Percentiles rank a stretch among this genome's conserved stretches.
Conservation (phyloP, 345 rosid genomes). For the Draba incana region DNA sequence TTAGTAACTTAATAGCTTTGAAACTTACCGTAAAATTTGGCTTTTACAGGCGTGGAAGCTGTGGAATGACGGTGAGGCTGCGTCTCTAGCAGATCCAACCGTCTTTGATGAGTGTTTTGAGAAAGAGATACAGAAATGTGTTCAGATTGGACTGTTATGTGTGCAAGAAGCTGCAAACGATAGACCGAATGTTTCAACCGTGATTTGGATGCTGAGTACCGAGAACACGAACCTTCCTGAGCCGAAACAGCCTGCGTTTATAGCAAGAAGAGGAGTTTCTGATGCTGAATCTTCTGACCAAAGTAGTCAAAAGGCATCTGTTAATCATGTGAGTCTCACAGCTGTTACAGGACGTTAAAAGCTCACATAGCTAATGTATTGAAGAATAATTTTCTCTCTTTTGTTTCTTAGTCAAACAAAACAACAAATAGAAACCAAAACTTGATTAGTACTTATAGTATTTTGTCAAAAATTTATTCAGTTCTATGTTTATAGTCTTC, state of each 20-base stretch:
- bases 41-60: constrained; percentile 47
- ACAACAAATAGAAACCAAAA: not conserved
- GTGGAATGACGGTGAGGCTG: constrained; percentile 41
- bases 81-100: constrained; percentile 37
- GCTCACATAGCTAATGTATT: constrained; percentile 10
- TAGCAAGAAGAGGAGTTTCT: constrained; percentile 24
- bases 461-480: not conserved
- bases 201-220: constrained; percentile 39
- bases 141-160: constrained; percentile 51
- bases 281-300: constrained; percentile 39
- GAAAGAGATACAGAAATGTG: constrained; percentile 41
- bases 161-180: constrained; percentile 47
- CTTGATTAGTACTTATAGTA: not conserved
- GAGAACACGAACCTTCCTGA: constrained; percentile 22
- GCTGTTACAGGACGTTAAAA: constrained; percentile 36
- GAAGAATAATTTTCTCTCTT: not conserved
- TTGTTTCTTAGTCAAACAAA: not conserved
- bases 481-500: not conserved
- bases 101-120: constrained; percentile 27
- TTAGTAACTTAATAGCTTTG: constrained; percentile 22
- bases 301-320: constrained; percentile 37
- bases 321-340: constrained; percentile 43
- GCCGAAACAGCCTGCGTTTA: constrained; percentile 41
- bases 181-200: constrained; percentile 47
- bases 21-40: constrained; percentile 10